Evolutionary conservation across 2,329 filamentous ascomycete species (phyloP).

Genomic region (Biscogniauxia mediterranea): DNA sequence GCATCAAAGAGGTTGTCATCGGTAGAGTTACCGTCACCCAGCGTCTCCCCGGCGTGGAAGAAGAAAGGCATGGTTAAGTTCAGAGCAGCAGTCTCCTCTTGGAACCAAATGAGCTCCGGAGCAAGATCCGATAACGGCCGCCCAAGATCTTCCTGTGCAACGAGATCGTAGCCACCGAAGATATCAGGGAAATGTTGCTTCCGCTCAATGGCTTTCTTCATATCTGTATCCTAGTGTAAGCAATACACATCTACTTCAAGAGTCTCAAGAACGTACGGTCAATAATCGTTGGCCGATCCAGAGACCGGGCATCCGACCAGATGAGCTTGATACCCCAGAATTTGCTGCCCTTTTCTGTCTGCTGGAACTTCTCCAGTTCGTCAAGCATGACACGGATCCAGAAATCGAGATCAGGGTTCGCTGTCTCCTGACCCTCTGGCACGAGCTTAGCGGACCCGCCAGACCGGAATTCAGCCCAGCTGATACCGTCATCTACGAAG

Average conservation of each 20-base stretch:
- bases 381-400: slow-evolving; percentile 13
- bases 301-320: slow-evolving; percentile 12
- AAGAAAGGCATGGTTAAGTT: slow-evolving; percentile 63
- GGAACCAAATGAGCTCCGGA: slow-evolving; percentile 66
- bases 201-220: slow-evolving; percentile 12
- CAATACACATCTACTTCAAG: background rate
- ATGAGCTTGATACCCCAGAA: slow-evolving; percentile 16
- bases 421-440: slow-evolving; percentile 12
- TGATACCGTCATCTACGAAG: slow-evolving; percentile 15
- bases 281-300: slow-evolving; percentile 1
- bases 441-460: slow-evolving; percentile 13
- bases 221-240: slow-evolving; percentile 3
- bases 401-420: slow-evolving; percentile 13
- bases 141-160: slow-evolving; percentile 63
- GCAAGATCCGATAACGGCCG: slow-evolving; percentile 59
- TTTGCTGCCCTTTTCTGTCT: slow-evolving; percentile 11
- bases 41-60: slow-evolving; percentile 68
- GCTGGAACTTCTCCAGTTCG: slow-evolving; percentile 14
- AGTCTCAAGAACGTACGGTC: slow-evolving; percentile 9
- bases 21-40: slow-evolving; percentile 59
- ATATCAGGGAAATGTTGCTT: slow-evolving; percentile 14
- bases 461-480: slow-evolving; percentile 15
- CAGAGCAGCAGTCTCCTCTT: slow-evolving; percentile 56
- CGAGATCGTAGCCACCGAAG: slow-evolving; percentile 58
- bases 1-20: slow-evolving; percentile 69